These are phyloP conservation scores for Dioszegia crocea DNA, from an alignment of 768 basidiomycete species.

Conservation along the genomic window DNA sequence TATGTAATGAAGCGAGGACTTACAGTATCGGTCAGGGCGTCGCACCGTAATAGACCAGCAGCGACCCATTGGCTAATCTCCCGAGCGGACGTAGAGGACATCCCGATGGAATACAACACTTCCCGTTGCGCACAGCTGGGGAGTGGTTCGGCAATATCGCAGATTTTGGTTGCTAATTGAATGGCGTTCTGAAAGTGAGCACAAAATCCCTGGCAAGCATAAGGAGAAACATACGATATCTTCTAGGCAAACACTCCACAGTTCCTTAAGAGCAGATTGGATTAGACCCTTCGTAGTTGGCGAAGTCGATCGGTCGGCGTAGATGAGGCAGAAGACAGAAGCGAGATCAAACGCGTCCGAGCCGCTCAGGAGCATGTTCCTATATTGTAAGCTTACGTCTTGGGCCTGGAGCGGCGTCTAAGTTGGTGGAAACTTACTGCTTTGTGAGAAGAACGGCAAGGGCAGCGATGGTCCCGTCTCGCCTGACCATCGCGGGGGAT, in stretches of 20 bases:
- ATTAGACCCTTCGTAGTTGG: not conserved
- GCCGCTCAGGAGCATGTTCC: not conserved
- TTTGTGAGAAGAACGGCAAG: not conserved
- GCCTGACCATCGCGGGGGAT: not conserved
- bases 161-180: not conserved
- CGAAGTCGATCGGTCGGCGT: not conserved
- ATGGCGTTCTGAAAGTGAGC: not conserved
- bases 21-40: too few species aligned
- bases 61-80: conserved; percentile 5
- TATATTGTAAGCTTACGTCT: not conserved
- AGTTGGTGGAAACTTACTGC: not conserved
- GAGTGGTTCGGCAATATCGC: not conserved
- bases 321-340: not conserved
- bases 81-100: not conserved
- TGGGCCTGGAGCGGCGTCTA: not conserved
- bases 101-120: not conserved
- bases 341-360: not conserved
- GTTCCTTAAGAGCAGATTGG: not conserved
- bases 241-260: not conserved
- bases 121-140: not conserved
- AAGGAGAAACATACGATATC: not conserved
- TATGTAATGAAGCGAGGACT: too few species aligned
- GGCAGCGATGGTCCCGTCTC: not conserved
- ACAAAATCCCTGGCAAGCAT: too few species aligned
- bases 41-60: not conserved